Evolutionary conservation across 495 filamentous ascomycete species (phyloP).

Genomic region (Astrothelium macrocarpum): DNA sequence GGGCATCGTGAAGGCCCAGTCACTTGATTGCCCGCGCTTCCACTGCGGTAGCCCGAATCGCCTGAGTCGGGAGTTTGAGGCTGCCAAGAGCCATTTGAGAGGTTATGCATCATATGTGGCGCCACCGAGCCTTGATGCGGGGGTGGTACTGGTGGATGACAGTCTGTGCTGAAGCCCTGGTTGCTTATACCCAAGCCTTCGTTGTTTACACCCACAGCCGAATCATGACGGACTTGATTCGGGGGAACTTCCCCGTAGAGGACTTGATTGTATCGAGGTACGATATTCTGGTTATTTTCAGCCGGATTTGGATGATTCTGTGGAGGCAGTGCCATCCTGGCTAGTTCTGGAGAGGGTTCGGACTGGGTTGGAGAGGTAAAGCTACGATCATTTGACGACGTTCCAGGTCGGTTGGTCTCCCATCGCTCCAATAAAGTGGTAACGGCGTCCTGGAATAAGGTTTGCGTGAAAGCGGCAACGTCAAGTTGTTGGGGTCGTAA

Average conservation of each 20-base stretch:
- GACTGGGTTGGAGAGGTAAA: neutral
- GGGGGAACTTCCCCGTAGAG: neutral
- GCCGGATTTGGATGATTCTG: neutral
- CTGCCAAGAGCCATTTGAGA: constrained; percentile 3
- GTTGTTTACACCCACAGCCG: neutral
- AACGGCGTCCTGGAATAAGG: neutral
- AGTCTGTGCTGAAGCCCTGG: neutral
- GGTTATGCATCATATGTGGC: neutral
- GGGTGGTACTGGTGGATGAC: neutral
- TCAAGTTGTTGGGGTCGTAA: neutral
- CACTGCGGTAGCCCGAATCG: constrained; percentile 1
- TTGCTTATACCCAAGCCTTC: neutral
- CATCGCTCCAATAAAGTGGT: neutral
- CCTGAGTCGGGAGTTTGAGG: neutral
- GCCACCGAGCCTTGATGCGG: neutral
- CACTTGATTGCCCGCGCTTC: neutral
- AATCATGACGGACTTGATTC: neutral
- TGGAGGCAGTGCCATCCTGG: neutral
- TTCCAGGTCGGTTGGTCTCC: neutral
- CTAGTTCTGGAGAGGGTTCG: neutral
- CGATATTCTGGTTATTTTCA: neutral
- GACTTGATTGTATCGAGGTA: neutral
- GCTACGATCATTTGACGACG: neutral
- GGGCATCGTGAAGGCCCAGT: neutral
- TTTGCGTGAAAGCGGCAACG: neutral